Evolutionary conservation across 306 rosid genomes (phyloP), one percentile per base, ranked within the genome.

Genomic region (Sesbania bispinosa): DNA sequence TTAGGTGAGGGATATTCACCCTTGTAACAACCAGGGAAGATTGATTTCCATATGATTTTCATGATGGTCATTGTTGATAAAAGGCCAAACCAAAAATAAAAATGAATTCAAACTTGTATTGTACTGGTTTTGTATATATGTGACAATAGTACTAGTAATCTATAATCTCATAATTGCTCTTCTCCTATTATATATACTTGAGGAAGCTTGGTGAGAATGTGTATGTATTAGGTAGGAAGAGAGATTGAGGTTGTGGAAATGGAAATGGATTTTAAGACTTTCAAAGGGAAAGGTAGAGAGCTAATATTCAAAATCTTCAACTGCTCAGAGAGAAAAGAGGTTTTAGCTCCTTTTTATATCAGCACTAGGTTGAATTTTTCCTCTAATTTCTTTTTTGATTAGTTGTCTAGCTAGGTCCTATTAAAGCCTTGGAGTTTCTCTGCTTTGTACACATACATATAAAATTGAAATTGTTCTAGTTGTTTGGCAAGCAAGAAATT

Each of bases 11-110:
- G 83, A 59, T 19, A 41, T 10, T 75, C 87, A 4, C 85, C 68
- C 47, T 78, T 84, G 67, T 83, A 89, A 62, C 96, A 92, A 18
- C 82, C 67, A n/a, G 88, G 86, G 7, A 93, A 57, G 3, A 93
- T 14, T 1, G 83, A 83, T 69, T 85, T 79, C 88, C 90, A 86
- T 13, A 80, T 50, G 1, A 13, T 4, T 58, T 80, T 90, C 89
- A 79, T 88, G 8, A 82, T 75, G 2, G 75, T 45, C 90, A 88
- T 70, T 78, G 20, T 38, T 63, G 23, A 42, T 3, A 13, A 20
- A 1, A 0, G 33, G 15, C 15, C 6, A 9, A 1, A 46, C n/a
- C n/a, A n/a, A 3, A 7, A 60, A 19, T 51, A 5, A 1, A 18
- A 6, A n/a, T n/a, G 4, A 38, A 7, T 18, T 33, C 6, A 21